phyloP scores from a whole-genome alignment of 2,329 filamentous ascomycete genomes.

The Penicillium italicum region DNA sequence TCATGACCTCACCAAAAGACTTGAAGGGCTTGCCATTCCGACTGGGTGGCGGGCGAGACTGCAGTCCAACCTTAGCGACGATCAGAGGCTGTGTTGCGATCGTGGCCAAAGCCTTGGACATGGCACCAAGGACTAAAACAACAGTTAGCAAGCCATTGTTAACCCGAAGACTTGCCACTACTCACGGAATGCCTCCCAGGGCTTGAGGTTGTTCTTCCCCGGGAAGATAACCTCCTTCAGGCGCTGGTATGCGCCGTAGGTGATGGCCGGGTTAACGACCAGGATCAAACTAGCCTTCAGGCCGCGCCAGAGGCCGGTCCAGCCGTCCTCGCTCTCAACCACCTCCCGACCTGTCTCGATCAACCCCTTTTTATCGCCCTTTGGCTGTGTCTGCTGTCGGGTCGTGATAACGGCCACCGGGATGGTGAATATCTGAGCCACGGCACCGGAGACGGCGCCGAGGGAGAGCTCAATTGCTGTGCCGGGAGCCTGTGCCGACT shows the following conservation, averaged over 20 bases:
- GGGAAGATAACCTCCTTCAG: conserved; percentile 75
- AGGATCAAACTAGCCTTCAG: conserved; percentile 20
- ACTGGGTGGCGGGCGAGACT: conserved; percentile 82
- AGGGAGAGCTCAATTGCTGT: conserved; percentile 79
- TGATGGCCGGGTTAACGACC: conserved; percentile 56
- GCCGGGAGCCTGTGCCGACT: conserved; percentile 62
- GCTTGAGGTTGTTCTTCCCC: conserved; percentile 68
- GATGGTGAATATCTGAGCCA: conserved; percentile 95
- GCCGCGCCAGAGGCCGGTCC: conserved; percentile 33
- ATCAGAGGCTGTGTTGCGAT: conserved; percentile 92
- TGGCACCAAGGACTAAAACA: conserved; percentile 72
- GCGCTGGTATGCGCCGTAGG: conserved; percentile 93
- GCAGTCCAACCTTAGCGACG: conserved; percentile 93
- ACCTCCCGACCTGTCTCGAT: conserved; percentile 86
- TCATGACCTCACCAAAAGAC: conserved; percentile 90
- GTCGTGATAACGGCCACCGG: conserved; percentile 94
- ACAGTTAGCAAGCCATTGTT: conserved; percentile 11
- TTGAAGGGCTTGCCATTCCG: conserved; percentile 89
- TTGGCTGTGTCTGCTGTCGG: conserved; percentile 87
- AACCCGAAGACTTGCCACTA: conserved; percentile 21
- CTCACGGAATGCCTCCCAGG: conserved; percentile 89
- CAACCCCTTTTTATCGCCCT: conserved; percentile 78
- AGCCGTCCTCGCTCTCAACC: conserved; percentile 82
- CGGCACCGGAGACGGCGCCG: conserved; percentile 80
- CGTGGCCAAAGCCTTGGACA: conserved; percentile 90